Conservation (phyloP, 2,329 filamentous ascomycete genomes). For the Alternaria novae-zelandiae region DNA sequence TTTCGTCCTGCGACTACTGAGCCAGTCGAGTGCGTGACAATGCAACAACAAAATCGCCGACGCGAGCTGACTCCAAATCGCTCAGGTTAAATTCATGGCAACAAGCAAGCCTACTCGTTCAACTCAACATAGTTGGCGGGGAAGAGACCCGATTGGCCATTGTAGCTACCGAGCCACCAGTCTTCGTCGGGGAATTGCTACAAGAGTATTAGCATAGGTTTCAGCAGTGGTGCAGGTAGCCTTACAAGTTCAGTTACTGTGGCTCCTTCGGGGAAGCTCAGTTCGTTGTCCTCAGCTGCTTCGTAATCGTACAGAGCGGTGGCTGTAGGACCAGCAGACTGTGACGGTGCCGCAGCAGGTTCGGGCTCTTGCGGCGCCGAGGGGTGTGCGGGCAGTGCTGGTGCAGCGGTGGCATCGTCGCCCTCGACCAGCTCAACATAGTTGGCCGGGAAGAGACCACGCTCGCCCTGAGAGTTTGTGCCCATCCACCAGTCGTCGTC, state of each 20-base stretch:
- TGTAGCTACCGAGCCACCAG: conserved; percentile 94
- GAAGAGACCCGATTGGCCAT: conserved; percentile 83
- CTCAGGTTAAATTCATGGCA: background rate
- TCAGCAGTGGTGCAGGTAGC: conserved; percentile 19
- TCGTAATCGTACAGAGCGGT: conserved; percentile 95
- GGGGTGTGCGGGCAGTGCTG: conserved; percentile 50
- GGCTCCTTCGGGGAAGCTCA: conserved; percentile 88
- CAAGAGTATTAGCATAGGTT: conserved; percentile 32
- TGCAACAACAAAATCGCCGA: background rate
- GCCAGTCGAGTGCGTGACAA: conserved; percentile 1
- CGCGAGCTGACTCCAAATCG: conserved; percentile 1
- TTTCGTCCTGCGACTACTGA: background rate
- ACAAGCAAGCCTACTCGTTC: conserved; percentile 2
- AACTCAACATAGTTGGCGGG: conserved; percentile 59
- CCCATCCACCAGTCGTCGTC: conserved; percentile 99
- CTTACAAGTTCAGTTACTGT: conserved; percentile 79
- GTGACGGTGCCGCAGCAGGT: conserved; percentile 39
- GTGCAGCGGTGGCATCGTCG: conserved; percentile 44
- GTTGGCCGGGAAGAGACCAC: conserved; percentile 93
- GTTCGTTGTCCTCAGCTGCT: conserved; percentile 88
- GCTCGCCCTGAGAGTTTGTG: conserved; percentile 82
- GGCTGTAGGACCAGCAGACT: conserved; percentile 68
- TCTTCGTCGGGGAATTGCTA: conserved; percentile 97
- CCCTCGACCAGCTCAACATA: conserved; percentile 86
- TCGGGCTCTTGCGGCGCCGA: conserved; percentile 47